Evolutionary conservation across 352 stramenopile species (phyloP).

Genomic region (Pilasporangium apinafurcum): DNA sequence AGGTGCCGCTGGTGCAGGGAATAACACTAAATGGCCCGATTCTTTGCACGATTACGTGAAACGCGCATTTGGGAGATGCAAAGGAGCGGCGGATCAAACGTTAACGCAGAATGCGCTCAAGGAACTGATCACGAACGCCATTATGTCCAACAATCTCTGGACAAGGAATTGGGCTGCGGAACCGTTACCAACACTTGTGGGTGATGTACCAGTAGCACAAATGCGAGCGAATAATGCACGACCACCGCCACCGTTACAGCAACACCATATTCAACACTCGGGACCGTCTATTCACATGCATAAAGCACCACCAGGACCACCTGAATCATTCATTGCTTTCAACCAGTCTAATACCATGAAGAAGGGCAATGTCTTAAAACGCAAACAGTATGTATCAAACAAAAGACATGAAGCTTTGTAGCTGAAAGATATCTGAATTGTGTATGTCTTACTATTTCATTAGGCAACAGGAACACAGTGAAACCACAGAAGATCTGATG

Average conservation of each 20-base stretch:
- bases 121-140: constrained; percentile 76
- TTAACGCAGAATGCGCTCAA: constrained; percentile 79
- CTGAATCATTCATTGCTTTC: constrained; percentile 39
- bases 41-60: constrained; percentile 85
- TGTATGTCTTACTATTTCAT: background rate
- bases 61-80: constrained; percentile 74
- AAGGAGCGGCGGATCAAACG: constrained; percentile 62
- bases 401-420: background rate
- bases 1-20: constrained; percentile 5
- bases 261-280: no score
- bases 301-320: constrained; percentile 1
- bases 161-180: constrained; percentile 80
- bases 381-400: constrained; percentile 44
- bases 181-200: constrained; percentile 62
- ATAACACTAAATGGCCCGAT: constrained; percentile 75
- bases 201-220: constrained; percentile 21
- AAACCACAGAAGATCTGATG: constrained; percentile 36
- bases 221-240: constrained; percentile 8
- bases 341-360: constrained; percentile 16
- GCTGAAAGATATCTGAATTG: background rate
- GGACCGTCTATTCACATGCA: no score
- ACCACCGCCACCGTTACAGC: background rate
- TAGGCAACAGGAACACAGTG: constrained; percentile 12
- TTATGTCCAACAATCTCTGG: constrained; percentile 80
- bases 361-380: constrained; percentile 47